A percentile compares a stretch with the other conserved stretches of the same genome.
These are phyloP conservation scores for Colletotrichum simmondsii DNA, from an alignment of 2,329 filamentous ascomycete species.

Conservation along the genomic window DNA sequence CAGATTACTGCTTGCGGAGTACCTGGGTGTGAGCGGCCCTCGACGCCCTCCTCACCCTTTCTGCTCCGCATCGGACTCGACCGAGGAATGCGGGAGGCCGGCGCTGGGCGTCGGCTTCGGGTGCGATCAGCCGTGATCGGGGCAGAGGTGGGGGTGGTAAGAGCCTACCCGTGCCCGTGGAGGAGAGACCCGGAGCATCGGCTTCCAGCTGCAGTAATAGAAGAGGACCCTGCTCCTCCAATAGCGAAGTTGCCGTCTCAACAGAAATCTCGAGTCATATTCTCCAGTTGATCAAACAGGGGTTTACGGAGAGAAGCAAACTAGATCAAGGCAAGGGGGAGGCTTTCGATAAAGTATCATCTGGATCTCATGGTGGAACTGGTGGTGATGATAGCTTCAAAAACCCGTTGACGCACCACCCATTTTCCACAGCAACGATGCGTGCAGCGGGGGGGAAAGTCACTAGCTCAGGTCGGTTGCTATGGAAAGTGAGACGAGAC, in stretches of 20 bases:
- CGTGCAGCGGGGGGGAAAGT: background rate
- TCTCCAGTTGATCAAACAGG: background rate
- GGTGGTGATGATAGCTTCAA: background rate
- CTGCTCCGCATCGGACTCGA: background rate
- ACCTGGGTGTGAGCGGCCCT: too few species aligned
- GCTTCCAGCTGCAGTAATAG: too few species aligned
- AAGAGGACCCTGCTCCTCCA: too few species aligned
- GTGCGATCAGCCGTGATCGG: background rate
- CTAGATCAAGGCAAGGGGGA: background rate
- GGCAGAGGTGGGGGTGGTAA: background rate
- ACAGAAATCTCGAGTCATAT: background rate
- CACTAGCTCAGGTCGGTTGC: background rate
- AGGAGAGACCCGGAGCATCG: too few species aligned
- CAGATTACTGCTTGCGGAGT: too few species aligned
- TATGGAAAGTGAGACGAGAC: background rate
- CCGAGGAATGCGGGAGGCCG: background rate
- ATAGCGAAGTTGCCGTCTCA: background rate
- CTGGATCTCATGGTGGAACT: background rate
- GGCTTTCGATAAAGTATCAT: background rate
- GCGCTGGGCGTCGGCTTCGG: too few species aligned
- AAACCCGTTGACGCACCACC: background rate
- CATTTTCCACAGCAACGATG: background rate
- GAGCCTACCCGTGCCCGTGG: too few species aligned
- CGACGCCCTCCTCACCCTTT: too few species aligned
- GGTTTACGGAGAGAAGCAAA: too few species aligned